Base-by-base conservation (phyloP, 2,329 filamentous ascomycete genomes). In the Raffaelea arxii region DNA sequence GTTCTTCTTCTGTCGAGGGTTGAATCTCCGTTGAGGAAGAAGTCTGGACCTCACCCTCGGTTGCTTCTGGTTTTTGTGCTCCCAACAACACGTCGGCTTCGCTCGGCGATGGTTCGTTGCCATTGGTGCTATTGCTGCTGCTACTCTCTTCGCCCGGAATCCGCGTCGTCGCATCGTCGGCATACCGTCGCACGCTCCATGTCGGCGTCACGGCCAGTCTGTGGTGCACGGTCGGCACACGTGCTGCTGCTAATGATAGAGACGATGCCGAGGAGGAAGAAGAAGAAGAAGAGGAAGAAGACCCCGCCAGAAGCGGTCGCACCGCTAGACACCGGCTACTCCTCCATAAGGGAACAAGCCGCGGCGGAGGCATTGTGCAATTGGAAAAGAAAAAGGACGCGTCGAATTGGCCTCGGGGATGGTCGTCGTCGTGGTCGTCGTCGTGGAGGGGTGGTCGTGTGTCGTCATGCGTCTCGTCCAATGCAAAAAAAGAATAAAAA, bases 291-390 rank as follows among this genome's bases (percentile, higher is more conserved):
- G 19, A 18, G 14, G 14, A 7, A n/a, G n/a, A n/a, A n/a, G n/a
- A n/a, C n/a, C n/a, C 48, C 49, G 59, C 57, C 40, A 65, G 60
- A 53, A 62, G 58, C 35, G 65, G 53, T 46, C 66, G 63, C 41
- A 69, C 51, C 32, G 65, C 61, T 42, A 73, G 60, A 38, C 65
- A 60, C 49, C 68, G 63, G 58, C 66, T 64, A 54, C 48, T 44
- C 46, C 46, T 44, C 50, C 62, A 58, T 54, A 71, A 68, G 36
- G 78, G 53, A 51, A 70, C 72, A 54, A 77, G 62, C 62, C 74
- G 68, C 48, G 77, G 70, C 7, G 49, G 43, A 55, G 76, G 69
- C 77, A 82, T 81, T 11, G 18, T 21, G 19, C 32, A 6, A 18
- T 36, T 16, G 16, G 32, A 32, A 32, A 36, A n/a, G 32, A 14